Evolutionary conservation across 345 rosid species (phyloP).

Genomic region (Hibiscus syriacus): DNA sequence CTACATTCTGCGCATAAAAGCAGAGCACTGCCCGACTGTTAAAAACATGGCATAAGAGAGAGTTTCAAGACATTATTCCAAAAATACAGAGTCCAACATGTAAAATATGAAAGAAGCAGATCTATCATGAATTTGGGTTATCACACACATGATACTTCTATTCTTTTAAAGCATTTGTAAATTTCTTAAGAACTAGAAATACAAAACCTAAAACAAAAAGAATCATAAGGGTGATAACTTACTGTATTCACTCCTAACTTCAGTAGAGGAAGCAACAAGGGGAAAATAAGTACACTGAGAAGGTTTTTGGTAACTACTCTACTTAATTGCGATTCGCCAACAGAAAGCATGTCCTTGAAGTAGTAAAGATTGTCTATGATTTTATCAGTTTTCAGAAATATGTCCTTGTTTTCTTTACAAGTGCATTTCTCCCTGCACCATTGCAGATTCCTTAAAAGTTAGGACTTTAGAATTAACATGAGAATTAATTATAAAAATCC

Average conservation of each 20-base stretch:
- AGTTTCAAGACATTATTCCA: neutral
- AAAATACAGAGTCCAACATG: neutral
- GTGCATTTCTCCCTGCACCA: conserved; percentile 34
- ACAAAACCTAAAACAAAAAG: conserved; percentile 7
- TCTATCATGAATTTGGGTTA: neutral
- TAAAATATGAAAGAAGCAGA: neutral
- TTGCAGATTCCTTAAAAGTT: conserved; percentile 1
- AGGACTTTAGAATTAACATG: neutral
- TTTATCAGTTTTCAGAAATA: conserved; percentile 45
- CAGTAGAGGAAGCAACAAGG: conserved; percentile 39
- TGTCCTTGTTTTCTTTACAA: conserved; percentile 22
- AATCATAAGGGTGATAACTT: conserved; percentile 22
- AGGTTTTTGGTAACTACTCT: conserved; percentile 40
- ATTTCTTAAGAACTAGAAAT: neutral
- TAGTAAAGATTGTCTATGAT: conserved; percentile 59
- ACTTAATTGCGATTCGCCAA: conserved; percentile 39
- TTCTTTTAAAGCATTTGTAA: neutral
- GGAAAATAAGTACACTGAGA: conserved; percentile 36
- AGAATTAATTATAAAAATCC: neutral
- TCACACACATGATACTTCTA: neutral
- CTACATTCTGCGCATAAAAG: no score
- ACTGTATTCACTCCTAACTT: conserved; percentile 35
- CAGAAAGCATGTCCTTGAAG: conserved; percentile 18
- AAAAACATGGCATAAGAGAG: neutral
- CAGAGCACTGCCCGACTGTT: neutral